Percentiles rank a stretch among this genome's conserved stretches.
These are phyloP conservation scores for Globisporangium orthogonon DNA, from an alignment of 352 stramenopile species.

Conservation along the genomic window DNA sequence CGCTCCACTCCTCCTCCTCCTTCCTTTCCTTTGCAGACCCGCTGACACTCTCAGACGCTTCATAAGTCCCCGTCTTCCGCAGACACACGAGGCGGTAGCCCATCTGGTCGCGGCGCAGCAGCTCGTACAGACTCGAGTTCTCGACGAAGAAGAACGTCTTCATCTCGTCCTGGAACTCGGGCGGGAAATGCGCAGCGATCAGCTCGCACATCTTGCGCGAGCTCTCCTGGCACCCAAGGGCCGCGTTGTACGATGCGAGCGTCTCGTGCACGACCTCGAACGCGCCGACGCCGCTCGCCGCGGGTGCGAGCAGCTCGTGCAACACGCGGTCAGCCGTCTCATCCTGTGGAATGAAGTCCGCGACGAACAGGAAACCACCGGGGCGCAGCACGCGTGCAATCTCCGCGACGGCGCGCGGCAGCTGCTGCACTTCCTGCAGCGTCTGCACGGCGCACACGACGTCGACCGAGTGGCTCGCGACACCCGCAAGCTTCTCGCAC, in stretches of 20 bases:
- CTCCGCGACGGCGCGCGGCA: slow-evolving; percentile 36
- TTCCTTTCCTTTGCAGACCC: slow-evolving; percentile 10
- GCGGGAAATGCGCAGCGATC: slow-evolving; percentile 33
- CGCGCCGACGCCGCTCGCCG: slow-evolving; percentile 12
- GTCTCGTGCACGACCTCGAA: slow-evolving; percentile 51
- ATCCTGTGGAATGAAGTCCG: slow-evolving; percentile 60
- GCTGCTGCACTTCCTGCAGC: slow-evolving; percentile 56
- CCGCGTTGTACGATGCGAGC: slow-evolving; percentile 34
- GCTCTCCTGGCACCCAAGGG: slow-evolving; percentile 34
- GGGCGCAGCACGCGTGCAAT: slow-evolving; percentile 55
- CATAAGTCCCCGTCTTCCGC: slow-evolving; percentile 14
- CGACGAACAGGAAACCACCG: slow-evolving; percentile 51
- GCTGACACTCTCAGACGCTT: slow-evolving; percentile 8
- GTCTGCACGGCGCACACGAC: slow-evolving; percentile 48
- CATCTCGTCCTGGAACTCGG: slow-evolving; percentile 47
- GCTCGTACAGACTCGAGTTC: slow-evolving; percentile 34
- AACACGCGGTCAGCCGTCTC: slow-evolving; percentile 26
- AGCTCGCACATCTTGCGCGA: slow-evolving; percentile 23
- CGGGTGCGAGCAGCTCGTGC: slow-evolving; percentile 29
- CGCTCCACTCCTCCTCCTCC: slow-evolving; percentile 12
- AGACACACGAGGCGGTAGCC: slow-evolving; percentile 47
- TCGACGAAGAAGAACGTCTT: slow-evolving; percentile 50
- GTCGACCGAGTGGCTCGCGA: slow-evolving; percentile 49
- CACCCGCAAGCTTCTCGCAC: slow-evolving; percentile 53
- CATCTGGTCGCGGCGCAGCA: slow-evolving; percentile 38